Base-by-base conservation (phyloP, 2,329 filamentous ascomycete species). In the Plectosphaerella plurivora region DNA sequence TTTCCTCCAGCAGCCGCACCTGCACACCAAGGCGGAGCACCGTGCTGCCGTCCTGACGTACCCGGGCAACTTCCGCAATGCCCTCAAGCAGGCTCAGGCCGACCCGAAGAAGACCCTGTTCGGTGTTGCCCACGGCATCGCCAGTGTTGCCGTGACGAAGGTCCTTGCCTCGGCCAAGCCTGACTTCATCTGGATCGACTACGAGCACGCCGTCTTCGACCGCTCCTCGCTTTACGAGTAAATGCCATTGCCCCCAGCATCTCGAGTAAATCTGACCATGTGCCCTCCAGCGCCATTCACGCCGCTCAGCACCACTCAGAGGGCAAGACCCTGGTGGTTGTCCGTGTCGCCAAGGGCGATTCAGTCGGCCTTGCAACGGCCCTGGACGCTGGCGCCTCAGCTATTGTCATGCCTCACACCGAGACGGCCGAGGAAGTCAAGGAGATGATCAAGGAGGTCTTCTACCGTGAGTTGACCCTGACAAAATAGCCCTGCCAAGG, bases 241-340 rank as follows among this genome's bases (percentile, higher is more conserved):
- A 48, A 16, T 18, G 8, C 8, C 14, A 25, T 6, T 45, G 25
- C 50, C 15, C 39, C 16, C 47, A 15, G 12, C 25, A 7, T n/a
- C 10, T 18, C 16, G 8, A 44, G 22, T 22, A 22, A 22, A 5
- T 20, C 33, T 39, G 14, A 33, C 45, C 41, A 20, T 22, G 5
- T 22, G 22, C 5, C 20, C n/a, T 16, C 22, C 35, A 58, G 56
- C 37, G 55, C 56, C 15, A 55, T 58, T 39, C 59, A 60, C 2
- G 55, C 58, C 33, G 57, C 53, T 12, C 57, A 60, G 41, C 56
- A 60, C 35, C 60, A 62, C 47, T 60, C 59, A 18, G 60, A 62
- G 53, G 60, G 60, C 41, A 57, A 57, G 50, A 46, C 57, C 12
- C 28, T 60, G 50, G 59, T 57, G 11, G 46, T 61, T 33, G 53